Evolutionary conservation across 2,329 filamentous ascomycete species (phyloP).

Genomic region (Botryotinia convoluta): DNA sequence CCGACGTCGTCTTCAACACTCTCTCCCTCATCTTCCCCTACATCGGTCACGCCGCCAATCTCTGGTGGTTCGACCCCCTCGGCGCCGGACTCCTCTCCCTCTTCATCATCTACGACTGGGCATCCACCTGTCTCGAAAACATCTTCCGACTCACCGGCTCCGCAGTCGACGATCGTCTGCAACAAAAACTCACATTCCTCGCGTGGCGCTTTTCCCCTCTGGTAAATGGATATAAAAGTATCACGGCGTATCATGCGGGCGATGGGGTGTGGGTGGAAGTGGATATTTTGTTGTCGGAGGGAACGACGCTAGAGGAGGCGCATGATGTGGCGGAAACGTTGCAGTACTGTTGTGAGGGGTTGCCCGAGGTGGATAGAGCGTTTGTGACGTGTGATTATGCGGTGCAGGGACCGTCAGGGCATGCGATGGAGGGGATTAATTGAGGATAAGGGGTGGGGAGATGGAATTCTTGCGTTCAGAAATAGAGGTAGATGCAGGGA

Average conservation of each 20-base stretch:
- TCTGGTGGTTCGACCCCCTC: conserved; percentile 63
- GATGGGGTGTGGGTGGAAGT: conserved; percentile 60
- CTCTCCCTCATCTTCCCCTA: conserved; percentile 58
- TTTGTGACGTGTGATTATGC: conserved; percentile 41
- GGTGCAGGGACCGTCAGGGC: conserved; percentile 29
- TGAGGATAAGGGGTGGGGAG: neutral
- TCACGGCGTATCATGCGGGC: conserved; percentile 56
- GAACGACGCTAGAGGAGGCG: conserved; percentile 47
- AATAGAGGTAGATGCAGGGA: too few relatives aligned
- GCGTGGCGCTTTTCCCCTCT: conserved; percentile 52
- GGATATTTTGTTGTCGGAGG: conserved; percentile 53
- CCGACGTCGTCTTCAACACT: conserved; percentile 60
- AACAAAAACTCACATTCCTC: conserved; percentile 55
- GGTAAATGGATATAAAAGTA: conserved; percentile 49
- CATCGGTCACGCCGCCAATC: conserved; percentile 51
- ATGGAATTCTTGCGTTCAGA: neutral
- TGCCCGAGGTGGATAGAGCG: conserved; percentile 39
- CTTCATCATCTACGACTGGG: conserved; percentile 68
- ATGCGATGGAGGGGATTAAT: conserved; percentile 26
- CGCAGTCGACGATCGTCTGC: conserved; percentile 47
- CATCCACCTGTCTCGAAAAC: conserved; percentile 56
- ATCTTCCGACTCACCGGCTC: conserved; percentile 55
- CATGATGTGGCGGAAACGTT: conserved; percentile 60
- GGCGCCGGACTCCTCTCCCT: conserved; percentile 60
- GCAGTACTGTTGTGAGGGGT: conserved; percentile 56